Percentiles rank a stretch among this genome's conserved stretches.
Evolutionary conservation across 257 asterid genomes (phyloP).

Genomic region (Apocynum venetum): DNA sequence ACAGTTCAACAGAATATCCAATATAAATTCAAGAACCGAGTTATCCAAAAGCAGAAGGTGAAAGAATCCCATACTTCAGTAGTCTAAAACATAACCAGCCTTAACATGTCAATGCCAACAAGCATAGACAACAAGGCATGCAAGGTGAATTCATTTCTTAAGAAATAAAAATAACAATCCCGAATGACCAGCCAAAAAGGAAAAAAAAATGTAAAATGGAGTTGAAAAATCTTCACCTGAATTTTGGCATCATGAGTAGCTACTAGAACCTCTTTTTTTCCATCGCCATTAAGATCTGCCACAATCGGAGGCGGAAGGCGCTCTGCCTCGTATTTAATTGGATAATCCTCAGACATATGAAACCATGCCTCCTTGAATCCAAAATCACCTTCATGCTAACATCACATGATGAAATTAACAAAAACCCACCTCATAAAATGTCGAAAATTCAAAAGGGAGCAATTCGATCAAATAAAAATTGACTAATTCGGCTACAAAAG

Average conservation of each 20-base stretch:
- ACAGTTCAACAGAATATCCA: not conserved
- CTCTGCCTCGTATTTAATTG: slow-evolving; percentile 85
- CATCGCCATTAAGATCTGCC: slow-evolving; percentile 96
- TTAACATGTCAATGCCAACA: not conserved
- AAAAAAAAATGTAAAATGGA: not conserved
- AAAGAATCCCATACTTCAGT: not conserved
- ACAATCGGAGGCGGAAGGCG: slow-evolving; percentile 95
- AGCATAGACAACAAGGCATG: not conserved
- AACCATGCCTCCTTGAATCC: slow-evolving; percentile 96
- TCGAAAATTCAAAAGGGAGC: not conserved
- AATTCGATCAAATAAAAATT: not conserved
- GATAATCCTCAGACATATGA: slow-evolving; percentile 86
- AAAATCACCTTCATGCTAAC: slow-evolving; percentile 93
- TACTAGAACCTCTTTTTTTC: slow-evolving; percentile 80
- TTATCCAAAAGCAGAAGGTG: not conserved
- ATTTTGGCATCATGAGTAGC: slow-evolving; percentile 98
- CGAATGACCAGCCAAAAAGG: too few species aligned
- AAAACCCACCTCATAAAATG: not conserved
- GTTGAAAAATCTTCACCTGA: slow-evolving; percentile 40
- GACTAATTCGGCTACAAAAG: not conserved
- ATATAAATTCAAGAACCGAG: not conserved
- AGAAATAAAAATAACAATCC: not conserved
- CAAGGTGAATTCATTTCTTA: not conserved
- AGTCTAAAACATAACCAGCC: not conserved
- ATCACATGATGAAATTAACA: not conserved